Base-by-base conservation (phyloP, 441 rosid species). In the Populus hybrid region DNA sequence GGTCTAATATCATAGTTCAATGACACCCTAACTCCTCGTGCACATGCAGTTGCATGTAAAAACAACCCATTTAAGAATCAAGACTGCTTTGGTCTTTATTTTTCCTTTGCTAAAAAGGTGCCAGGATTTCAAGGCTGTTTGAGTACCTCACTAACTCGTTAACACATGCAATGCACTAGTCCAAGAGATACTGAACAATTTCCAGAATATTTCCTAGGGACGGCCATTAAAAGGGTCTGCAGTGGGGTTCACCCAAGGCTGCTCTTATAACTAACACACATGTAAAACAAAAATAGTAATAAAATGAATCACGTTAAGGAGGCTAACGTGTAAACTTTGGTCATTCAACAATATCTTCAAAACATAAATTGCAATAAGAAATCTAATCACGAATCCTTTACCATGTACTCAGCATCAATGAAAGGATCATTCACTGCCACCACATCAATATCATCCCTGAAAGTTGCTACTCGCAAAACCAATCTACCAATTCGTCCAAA, bases 401-500 rank as follows among this genome's bases (percentile, higher is more conserved):
- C 99, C 99, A 96, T 96, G 90, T 94, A 94, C 75, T 92, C 91
- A 74, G 91, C 92, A 79, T 94, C 93, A 86, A 96, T 83, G 79
- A 94, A 94, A 59, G 98, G 99, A 88, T 96, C 99, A 85, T 96
- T 96, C 78, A 96, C 97, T 35, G 96, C 97, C 70, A 94, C 96
- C 30, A 89, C 91, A 50, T 92, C 94, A 50, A 96, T 84, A 81
- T 96, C 97, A 86, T 94, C 98, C 86, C 99, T 94, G 36, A 79
- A 85, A 67, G 92, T 87, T 75, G 99, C 98, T 76, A 96, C 82
- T 40, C 99, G 88, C 74, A 94, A 86, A 75, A 96, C 98, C 87
- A 96, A 82, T 85, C 99, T 88, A 74, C 99, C 99, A 77, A 96
- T 96, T 32, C 99, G 94, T 80, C 99, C 99, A 90, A 94, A 96